Conservation (phyloP, 148 eudicot species). For the Camellia japonica region DNA sequence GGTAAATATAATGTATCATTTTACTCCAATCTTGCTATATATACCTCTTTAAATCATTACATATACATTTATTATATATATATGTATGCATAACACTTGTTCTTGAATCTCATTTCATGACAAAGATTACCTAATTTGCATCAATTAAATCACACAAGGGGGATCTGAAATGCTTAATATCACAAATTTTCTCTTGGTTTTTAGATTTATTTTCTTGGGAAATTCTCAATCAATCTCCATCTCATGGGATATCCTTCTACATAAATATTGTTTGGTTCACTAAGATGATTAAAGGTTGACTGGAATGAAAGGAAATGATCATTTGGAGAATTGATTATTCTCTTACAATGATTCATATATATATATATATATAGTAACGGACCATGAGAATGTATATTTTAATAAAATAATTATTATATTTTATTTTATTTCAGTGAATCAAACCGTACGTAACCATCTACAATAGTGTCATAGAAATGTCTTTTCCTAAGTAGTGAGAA, state of each 20-base stretch:
- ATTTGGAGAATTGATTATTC: too few species aligned
- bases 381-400: too few species aligned
- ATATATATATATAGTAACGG: too few species aligned
- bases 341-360: too few species aligned
- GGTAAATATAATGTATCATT: constrained; percentile 27
- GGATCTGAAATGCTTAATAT: neutral
- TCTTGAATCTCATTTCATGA: neutral
- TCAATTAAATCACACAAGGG: neutral
- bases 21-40: constrained; percentile 8
- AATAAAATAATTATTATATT: too few species aligned
- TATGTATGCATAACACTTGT: neutral
- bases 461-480: neutral
- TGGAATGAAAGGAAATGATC: too few species aligned
- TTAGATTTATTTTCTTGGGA: neutral
- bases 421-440: too few species aligned
- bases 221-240: neutral
- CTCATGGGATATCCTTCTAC: too few species aligned
- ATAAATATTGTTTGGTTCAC: too few species aligned
- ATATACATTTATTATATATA: neutral
- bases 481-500: neutral
- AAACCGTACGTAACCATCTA: neutral
- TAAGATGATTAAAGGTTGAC: too few species aligned
- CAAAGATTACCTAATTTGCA: neutral
- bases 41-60: neutral
- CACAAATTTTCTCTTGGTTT: neutral